A percentile compares a stretch with the other conserved stretches of the same genome.
Evolutionary conservation across 73 alveolate genomes (phyloP).

Genomic region (Paramecium sonneborni): DNA sequence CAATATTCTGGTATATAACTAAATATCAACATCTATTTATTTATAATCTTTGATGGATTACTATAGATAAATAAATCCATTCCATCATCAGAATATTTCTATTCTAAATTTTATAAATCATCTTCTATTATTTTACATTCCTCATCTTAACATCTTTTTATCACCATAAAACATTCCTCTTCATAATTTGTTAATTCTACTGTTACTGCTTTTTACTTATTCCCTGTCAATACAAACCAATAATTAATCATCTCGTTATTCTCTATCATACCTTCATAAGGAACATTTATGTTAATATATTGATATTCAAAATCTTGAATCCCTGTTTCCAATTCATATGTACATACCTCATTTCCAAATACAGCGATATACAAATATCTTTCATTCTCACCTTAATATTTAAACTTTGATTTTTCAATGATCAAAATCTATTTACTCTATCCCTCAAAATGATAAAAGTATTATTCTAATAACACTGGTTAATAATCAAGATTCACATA

Average conservation of each 20-base stretch:
- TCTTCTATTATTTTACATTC: not conserved
- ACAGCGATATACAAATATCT: not conserved
- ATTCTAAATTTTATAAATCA: not conserved
- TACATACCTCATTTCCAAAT: not conserved
- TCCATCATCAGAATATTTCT: not conserved
- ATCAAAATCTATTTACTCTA: not conserved
- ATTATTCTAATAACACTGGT: not conserved
- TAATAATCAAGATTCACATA: not conserved
- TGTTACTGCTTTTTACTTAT: not conserved
- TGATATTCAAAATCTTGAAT: not conserved
- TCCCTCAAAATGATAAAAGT: not conserved
- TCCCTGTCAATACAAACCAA: not conserved
- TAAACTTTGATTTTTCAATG: not conserved
- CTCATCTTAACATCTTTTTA: not conserved
- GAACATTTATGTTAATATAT: not conserved
- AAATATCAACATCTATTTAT: not conserved
- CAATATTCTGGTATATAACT: not conserved
- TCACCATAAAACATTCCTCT: not conserved
- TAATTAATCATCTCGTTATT: not conserved
- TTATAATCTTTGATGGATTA: not conserved
- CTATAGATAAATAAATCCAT: not conserved
- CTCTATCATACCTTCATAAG: not conserved
- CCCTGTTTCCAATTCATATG: not conserved
- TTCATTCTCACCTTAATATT: not conserved
- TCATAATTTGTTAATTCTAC: not conserved